phyloP scores from a whole-genome alignment of 176 grass and related monocot genomes.

The Oryza glaberrima region DNA sequence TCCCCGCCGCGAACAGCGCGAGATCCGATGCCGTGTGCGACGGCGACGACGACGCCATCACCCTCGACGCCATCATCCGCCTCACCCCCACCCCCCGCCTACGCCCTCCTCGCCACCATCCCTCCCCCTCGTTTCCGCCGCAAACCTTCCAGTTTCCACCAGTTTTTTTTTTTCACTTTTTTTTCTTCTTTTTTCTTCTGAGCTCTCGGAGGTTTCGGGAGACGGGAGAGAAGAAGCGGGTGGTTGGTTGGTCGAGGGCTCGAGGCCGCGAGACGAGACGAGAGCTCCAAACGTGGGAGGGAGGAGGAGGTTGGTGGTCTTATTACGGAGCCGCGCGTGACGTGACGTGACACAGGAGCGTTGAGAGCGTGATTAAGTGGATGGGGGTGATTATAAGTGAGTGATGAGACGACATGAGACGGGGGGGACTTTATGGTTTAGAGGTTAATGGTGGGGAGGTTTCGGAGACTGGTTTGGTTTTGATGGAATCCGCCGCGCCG shows the following conservation, averaged over 20 bases:
- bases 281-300: conserved; percentile 23
- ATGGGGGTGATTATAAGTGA: neutral
- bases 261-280: neutral
- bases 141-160: neutral
- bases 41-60: conserved; percentile 69
- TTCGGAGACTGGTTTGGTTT: neutral
- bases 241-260: conserved; percentile 17
- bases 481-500: conserved; percentile 27
- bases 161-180: neutral
- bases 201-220: neutral
- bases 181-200: neutral
- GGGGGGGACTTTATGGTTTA: conserved; percentile 13
- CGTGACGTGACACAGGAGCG: neutral
- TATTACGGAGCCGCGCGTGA: conserved; percentile 17
- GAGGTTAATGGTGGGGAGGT: conserved; percentile 10
- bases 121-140: conserved; percentile 6
- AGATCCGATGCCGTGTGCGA: conserved; percentile 78
- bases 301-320: neutral
- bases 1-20: conserved; percentile 49
- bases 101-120: conserved; percentile 34
- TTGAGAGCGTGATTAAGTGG: neutral
- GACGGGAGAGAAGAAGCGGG: neutral
- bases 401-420: neutral
- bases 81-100: conserved; percentile 9
- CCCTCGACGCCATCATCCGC: conserved; percentile 71